phyloP scores from a whole-genome alignment of 2,329 filamentous ascomycete species.

The Ascochyta pisi region DNA sequence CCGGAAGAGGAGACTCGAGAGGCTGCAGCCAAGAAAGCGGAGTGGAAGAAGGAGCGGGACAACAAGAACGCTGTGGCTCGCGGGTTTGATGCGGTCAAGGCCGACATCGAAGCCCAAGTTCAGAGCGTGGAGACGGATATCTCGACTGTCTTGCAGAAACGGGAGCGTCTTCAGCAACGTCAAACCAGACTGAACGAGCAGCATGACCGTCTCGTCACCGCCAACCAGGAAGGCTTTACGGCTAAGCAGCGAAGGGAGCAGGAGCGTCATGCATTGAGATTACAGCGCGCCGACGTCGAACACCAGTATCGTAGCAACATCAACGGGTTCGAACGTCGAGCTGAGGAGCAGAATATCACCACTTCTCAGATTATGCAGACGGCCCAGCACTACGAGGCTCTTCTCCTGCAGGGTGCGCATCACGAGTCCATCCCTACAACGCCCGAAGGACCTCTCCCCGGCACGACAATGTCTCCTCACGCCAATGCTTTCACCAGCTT shows the following conservation, averaged over 20 bases:
- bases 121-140: constrained; percentile 70
- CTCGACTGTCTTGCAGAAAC: constrained; percentile 68
- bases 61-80: constrained; percentile 58
- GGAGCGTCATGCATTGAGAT: constrained; percentile 48
- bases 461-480: constrained; percentile 53
- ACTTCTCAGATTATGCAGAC: constrained; percentile 46
- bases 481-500: constrained; percentile 46
- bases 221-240: constrained; percentile 69
- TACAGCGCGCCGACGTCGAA: constrained; percentile 45
- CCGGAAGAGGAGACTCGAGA: constrained; percentile 67
- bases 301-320: constrained; percentile 49
- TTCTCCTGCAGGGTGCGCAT: constrained; percentile 49
- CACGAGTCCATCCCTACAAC: constrained; percentile 56
- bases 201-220: constrained; percentile 72
- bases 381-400: constrained; percentile 49
- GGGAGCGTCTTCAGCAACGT: constrained; percentile 74
- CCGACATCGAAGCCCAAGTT: constrained; percentile 67
- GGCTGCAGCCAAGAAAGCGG: constrained; percentile 64
- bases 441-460: constrained; percentile 67
- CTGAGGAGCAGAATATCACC: constrained; percentile 48
- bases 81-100: constrained; percentile 68
- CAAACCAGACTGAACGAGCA: constrained; percentile 77
- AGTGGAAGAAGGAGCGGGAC: constrained; percentile 63
- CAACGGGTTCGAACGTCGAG: constrained; percentile 48
- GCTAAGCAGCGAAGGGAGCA: constrained; percentile 61